Conservation (phyloP, 345 rosid genomes). For the Carallia brachiata region DNA sequence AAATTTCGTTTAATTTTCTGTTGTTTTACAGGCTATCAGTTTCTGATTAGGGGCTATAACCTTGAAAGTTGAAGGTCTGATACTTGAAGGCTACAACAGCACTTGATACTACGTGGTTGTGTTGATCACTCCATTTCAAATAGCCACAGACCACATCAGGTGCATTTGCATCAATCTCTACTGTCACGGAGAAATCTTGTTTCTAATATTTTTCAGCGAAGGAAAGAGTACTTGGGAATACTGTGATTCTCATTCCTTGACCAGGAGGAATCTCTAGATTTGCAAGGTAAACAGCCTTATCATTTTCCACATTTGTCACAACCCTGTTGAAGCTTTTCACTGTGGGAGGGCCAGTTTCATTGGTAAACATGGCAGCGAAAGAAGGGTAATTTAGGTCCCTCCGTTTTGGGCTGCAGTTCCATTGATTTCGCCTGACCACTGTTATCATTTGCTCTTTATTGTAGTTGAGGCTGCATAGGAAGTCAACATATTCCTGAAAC, state of each 20-base stretch:
- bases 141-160: conserved; percentile 22
- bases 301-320: conserved; percentile 33
- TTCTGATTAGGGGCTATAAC: no score
- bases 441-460: conserved; percentile 33
- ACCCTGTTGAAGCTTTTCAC: conserved; percentile 25
- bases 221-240: neutral
- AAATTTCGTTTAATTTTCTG: no score
- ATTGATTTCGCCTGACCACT: conserved; percentile 22
- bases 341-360: neutral
- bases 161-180: conserved; percentile 13
- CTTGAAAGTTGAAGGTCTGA: neutral
- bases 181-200: neutral
- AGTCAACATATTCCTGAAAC: conserved; percentile 32
- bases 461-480: conserved; percentile 31
- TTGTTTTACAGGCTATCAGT: no score
- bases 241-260: conserved; percentile 2
- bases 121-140: conserved; percentile 42
- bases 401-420: conserved; percentile 28
- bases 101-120: conserved; percentile 35
- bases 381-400: conserved; percentile 14
- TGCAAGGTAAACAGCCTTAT: conserved; percentile 20
- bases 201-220: conserved; percentile 11
- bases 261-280: conserved; percentile 1
- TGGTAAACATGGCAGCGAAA: neutral
- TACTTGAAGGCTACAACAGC: conserved; percentile 32